These are phyloP conservation scores for Nannochloropsis gaditana DNA, from an alignment of 108 stramenopile species.

Conservation along the genomic window DNA sequence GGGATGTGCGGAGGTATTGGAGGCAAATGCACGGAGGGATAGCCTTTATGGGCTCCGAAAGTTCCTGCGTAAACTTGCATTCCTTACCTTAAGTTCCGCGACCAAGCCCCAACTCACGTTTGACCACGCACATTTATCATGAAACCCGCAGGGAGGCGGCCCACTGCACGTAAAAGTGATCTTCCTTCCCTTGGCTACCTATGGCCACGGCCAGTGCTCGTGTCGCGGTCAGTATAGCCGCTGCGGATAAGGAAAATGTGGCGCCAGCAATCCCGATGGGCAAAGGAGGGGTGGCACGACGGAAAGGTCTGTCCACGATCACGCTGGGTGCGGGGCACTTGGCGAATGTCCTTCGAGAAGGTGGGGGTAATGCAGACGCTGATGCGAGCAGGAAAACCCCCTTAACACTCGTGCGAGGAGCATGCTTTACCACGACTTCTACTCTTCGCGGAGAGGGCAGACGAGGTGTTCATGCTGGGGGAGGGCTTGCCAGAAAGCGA, in stretches of 20 bases:
- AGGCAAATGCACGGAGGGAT: no score
- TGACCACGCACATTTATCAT: no score
- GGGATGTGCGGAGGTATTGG: no score
- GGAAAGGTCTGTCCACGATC: not conserved
- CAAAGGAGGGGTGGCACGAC: not conserved
- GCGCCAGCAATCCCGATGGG: not conserved
- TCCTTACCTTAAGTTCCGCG: no score
- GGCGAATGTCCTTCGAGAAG: no score
- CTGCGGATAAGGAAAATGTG: not conserved
- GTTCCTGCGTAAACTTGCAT: no score
- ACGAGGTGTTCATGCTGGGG: not conserved
- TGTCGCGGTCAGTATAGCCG: not conserved
- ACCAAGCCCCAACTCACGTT: no score
- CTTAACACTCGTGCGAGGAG: not conserved
- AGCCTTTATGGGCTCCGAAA: no score
- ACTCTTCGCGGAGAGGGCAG: slow-evolving; percentile 8
- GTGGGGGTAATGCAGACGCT: not conserved
- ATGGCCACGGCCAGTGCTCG: not conserved
- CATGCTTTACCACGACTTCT: not conserved
- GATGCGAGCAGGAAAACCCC: not conserved
- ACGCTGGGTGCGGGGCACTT: no score
- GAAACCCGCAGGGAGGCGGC: no score
- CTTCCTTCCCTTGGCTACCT: not conserved
- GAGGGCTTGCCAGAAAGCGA: slow-evolving; percentile 1
- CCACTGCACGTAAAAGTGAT: no score